A percentile compares a stretch with the other conserved stretches of the same genome.
Evolutionary conservation across 2,329 filamentous ascomycete genomes (phyloP).

Genomic region (Lecanosticta acicola): DNA sequence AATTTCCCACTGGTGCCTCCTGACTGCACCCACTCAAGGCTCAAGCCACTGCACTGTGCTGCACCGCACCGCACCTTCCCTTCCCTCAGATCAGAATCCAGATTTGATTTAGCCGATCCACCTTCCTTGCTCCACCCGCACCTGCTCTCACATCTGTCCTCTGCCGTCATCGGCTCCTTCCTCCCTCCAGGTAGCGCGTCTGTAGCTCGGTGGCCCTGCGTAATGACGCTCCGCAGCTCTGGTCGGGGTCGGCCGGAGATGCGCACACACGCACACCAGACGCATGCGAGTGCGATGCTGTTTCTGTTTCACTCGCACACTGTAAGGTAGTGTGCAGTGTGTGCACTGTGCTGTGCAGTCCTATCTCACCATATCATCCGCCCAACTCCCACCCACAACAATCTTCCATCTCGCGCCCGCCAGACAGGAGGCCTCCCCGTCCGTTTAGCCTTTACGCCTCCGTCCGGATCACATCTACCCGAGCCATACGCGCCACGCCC

Average conservation of each 20-base stretch:
- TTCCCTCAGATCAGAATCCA: too few species aligned
- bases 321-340: too few species aligned
- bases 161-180: too few species aligned
- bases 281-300: too few species aligned
- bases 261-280: too few species aligned
- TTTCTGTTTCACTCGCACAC: too few species aligned
- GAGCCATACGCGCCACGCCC: conserved; percentile 3
- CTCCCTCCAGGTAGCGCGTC: neutral
- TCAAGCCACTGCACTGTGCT: too few species aligned
- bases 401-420: conserved; percentile 1
- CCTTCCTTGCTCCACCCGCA: conserved; percentile 2
- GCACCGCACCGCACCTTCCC: too few species aligned
- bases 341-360: neutral
- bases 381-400: neutral
- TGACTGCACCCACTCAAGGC: too few species aligned
- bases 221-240: neutral
- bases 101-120: conserved; percentile 4
- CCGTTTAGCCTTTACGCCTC: conserved; percentile 6
- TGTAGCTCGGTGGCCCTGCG: neutral
- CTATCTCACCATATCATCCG: too few species aligned
- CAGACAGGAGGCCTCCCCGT: neutral
- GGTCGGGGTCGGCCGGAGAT: too few species aligned
- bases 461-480: conserved; percentile 7
- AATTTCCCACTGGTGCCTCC: too few species aligned
- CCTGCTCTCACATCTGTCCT: conserved; percentile 1